These are phyloP conservation scores for Calonectria hongkongensis DNA, from an alignment of 2,329 filamentous ascomycete species.

Conservation along the genomic window DNA sequence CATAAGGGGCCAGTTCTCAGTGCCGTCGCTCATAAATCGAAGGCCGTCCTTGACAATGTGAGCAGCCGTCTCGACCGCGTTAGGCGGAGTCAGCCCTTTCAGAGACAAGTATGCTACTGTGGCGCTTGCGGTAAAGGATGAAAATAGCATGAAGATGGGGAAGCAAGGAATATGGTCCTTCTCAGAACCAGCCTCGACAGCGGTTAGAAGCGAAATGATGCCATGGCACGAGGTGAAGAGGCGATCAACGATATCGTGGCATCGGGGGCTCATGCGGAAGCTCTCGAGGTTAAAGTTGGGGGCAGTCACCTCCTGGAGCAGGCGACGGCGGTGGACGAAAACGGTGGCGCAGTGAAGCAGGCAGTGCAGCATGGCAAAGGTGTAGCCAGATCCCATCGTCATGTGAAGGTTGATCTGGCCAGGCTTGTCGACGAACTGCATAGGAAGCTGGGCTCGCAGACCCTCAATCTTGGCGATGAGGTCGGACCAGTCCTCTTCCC, in stretches of 20 bases:
- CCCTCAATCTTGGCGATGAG: constrained; percentile 74
- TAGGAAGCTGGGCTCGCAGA: constrained; percentile 72
- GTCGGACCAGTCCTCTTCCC: constrained; percentile 70
- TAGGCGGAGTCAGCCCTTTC: constrained; percentile 74
- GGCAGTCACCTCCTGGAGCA: constrained; percentile 74
- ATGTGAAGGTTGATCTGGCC: constrained; percentile 78
- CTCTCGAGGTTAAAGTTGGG: constrained; percentile 71
- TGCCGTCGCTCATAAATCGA: constrained; percentile 75
- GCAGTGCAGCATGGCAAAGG: constrained; percentile 78
- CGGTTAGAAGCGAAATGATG: constrained; percentile 73
- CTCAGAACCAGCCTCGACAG: constrained; percentile 73
- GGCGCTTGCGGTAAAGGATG: constrained; percentile 76
- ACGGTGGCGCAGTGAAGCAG: constrained; percentile 77
- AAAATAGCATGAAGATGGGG: constrained; percentile 79
- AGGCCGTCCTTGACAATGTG: constrained; percentile 75
- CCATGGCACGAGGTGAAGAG: constrained; percentile 76
- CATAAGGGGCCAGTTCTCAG: constrained; percentile 76
- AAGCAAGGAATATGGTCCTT: constrained; percentile 77
- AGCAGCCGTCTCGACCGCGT: constrained; percentile 74
- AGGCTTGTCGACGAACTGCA: constrained; percentile 77
- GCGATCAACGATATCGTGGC: constrained; percentile 72
- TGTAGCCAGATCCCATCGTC: constrained; percentile 78
- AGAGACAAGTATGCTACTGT: constrained; percentile 78
- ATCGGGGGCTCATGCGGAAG: constrained; percentile 70
- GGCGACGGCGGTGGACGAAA: constrained; percentile 76